Evolutionary conservation across 108 stramenopile genomes (phyloP).

Genomic region (Nitzschia palea): DNA sequence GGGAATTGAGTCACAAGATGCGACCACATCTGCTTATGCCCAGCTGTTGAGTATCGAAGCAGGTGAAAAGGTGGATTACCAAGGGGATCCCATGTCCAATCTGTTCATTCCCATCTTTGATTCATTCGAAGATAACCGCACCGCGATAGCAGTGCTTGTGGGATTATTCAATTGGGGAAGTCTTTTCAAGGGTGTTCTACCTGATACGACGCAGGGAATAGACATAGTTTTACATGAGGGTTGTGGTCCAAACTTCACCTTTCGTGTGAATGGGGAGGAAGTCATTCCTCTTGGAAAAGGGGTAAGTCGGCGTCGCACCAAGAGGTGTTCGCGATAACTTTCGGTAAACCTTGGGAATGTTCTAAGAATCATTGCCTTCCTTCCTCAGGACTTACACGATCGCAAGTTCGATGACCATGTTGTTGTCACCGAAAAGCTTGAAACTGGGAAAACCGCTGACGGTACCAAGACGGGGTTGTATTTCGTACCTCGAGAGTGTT

Average conservation of each 20-base stretch:
- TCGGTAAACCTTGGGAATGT: too few species aligned
- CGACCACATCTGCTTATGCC: conserved; percentile 2
- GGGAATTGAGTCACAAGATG: not conserved
- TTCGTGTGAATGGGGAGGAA: not conserved
- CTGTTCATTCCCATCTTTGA: conserved; percentile 17
- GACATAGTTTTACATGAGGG: conserved; percentile 5
- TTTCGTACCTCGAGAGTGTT: conserved; percentile 12
- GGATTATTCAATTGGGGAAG: conserved; percentile 14
- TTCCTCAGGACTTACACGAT: conserved; percentile 3
- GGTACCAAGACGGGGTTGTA: not conserved
- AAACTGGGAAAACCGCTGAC: not conserved
- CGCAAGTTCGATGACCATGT: not conserved
- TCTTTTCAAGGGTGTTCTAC: conserved; percentile 1
- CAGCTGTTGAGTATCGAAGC: conserved; percentile 1
- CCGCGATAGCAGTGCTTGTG: not conserved
- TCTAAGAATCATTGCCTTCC: not conserved
- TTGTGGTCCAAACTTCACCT: conserved; percentile 5
- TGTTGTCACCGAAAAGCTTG: not conserved
- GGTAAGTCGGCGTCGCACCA: too few species aligned
- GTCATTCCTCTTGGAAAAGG: conserved; percentile 8
- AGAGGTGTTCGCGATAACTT: too few species aligned
- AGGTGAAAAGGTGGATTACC: not conserved
- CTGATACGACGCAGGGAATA: not conserved
- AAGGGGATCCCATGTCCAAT: conserved; percentile 14
- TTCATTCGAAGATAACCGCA: conserved; percentile 2